Base-by-base conservation (phyloP, 2,329 filamentous ascomycete genomes). In the Aaosphaeria pasadenensis region DNA sequence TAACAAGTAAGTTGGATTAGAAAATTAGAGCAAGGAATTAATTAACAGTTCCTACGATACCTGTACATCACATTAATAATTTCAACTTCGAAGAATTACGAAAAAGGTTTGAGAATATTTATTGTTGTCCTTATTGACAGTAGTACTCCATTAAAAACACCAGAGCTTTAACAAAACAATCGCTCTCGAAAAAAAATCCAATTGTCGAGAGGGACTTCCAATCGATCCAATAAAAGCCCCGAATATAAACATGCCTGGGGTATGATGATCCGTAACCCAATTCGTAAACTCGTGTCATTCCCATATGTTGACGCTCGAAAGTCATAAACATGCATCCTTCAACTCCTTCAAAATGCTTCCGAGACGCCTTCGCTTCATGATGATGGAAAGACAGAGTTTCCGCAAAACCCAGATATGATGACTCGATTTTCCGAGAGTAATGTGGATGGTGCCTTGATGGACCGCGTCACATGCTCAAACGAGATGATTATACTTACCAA, bases 401-500 rank as follows among this genome's bases (percentile, higher is more conserved):
- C 43, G 35, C 44, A 32, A n/a, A 36, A 43, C 40, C 44, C 48
- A 42, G 38, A 35, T 38, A 39, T 38, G 39, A 43, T 60, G 59
- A 51, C 51, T 52, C 55, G 35, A 55, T 53, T 48, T 58, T 62
- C 57, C 59, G 53, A 62, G 59, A 58, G 61, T 60, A 51, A 45
- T 62, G 66, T 62, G 63, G 63, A 61, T 66, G 59, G 55, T 59
- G 49, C 56, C 53, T 3, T 29, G 28, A 28, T 30, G 62, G 60
- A 68, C 58, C 64, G 63, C 63, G 59, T 67, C 64, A 68, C 65
- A 69, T 67, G 63, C 66, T 59, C 66, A 64, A 66, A 67, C 55
- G 62, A 68, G 60, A 68, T 67, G 17, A 56, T 67, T 57, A 66
- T 70, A 70, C 67, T 69, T 70, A 69, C 67, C 67, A 66, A 66